Percentiles rank a stretch among this genome's conserved stretches.
Evolutionary conservation across 805 yeast genomes (phyloP).

Genomic region (Nakazawaea sp.): DNA sequence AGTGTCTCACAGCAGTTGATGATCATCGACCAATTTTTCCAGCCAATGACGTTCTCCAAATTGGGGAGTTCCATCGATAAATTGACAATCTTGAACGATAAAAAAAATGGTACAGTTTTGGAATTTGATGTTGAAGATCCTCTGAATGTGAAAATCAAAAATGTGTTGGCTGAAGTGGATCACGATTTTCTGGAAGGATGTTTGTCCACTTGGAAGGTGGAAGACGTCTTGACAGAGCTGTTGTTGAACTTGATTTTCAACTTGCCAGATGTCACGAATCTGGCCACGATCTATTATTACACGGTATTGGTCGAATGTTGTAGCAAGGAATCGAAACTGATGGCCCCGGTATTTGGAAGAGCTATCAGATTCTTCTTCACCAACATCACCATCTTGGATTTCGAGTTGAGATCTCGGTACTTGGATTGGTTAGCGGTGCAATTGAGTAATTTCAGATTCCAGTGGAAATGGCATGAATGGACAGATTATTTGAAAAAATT

Average conservation of each 20-base stretch:
- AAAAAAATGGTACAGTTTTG: constrained; percentile 21
- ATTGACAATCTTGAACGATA: constrained; percentile 32
- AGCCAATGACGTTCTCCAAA: constrained; percentile 54
- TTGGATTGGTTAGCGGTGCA: constrained; percentile 92
- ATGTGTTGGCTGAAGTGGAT: constrained; percentile 25
- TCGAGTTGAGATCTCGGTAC: constrained; percentile 65
- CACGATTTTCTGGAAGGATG: constrained; percentile 30
- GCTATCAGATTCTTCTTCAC: constrained; percentile 79
- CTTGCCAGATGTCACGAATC: constrained; percentile 60
- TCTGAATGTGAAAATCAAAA: constrained; percentile 14
- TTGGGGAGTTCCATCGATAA: constrained; percentile 78
- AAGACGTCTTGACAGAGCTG: constrained; percentile 82
- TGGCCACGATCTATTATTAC: constrained; percentile 75
- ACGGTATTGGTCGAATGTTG: constrained; percentile 84
- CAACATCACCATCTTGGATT: constrained; percentile 60
- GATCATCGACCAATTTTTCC: constrained; percentile 66
- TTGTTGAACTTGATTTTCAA: constrained; percentile 72
- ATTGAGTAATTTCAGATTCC: constrained; percentile 86
- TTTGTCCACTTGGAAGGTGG: constrained; percentile 79
- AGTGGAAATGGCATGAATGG: constrained; percentile 99
- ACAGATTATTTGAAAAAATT: constrained; percentile 44
- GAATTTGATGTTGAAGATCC: constrained; percentile 29
- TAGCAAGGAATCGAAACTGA: constrained; percentile 67
- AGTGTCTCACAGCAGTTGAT: constrained; percentile 82
- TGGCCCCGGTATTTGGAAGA: constrained; percentile 93